Percentiles rank a stretch among this genome's conserved stretches.
Conservation (phyloP, 2,329 filamentous ascomycete species). For the Penicillium capsulatum region DNA sequence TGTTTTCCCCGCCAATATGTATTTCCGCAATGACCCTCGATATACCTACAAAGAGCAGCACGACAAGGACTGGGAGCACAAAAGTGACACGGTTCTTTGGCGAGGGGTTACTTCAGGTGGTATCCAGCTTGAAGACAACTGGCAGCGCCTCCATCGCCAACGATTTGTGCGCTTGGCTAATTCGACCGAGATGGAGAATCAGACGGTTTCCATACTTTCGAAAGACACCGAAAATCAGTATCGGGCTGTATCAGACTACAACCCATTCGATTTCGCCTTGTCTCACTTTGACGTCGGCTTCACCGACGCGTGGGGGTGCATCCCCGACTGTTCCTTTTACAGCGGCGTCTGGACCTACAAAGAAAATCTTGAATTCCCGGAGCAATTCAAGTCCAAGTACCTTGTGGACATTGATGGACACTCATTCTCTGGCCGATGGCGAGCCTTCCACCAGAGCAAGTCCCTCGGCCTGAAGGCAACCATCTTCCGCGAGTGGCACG, state of each 20-base stretch:
- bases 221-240: constrained; percentile 18
- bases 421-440: constrained; percentile 41
- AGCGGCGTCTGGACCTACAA: constrained; percentile 20
- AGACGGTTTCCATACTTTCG: constrained; percentile 27
- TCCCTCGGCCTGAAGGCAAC: constrained; percentile 51
- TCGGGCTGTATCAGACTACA: constrained; percentile 6
- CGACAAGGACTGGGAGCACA: constrained; percentile 57
- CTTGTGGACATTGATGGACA: constrained; percentile 40
- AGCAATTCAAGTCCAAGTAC: constrained; percentile 37
- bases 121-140: constrained; percentile 45
- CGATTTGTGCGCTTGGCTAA: constrained; percentile 37
- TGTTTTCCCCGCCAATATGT: constrained; percentile 65
- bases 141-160: constrained; percentile 38
- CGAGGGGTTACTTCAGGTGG: constrained; percentile 63
- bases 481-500: constrained; percentile 54
- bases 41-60: constrained; percentile 56
- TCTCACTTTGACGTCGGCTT: constrained; percentile 39
- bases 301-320: constrained; percentile 30
- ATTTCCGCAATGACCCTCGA: constrained; percentile 55
- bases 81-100: constrained; percentile 57
- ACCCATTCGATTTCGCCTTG: constrained; percentile 26
- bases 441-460: constrained; percentile 45
- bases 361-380: constrained; percentile 26
- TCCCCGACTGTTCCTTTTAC: constrained; percentile 40
- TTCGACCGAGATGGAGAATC: constrained; percentile 26